Evolutionary conservation across 768 basidiomycete species (phyloP).

Genomic region (Kwoniella sp.): DNA sequence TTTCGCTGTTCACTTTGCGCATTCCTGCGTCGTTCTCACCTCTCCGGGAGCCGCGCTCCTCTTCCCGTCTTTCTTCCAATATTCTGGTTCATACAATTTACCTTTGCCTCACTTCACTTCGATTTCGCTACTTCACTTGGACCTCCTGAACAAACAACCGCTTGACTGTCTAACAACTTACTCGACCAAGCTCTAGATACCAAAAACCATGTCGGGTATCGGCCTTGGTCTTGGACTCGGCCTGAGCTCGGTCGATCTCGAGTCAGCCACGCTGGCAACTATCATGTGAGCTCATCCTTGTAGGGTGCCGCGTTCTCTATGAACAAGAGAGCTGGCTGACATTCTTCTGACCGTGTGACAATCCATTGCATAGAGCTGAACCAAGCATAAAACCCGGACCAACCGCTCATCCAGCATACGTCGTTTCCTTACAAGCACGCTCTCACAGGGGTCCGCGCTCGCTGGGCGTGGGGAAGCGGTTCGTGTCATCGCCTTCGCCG

Average conservation of each 20-base stretch:
- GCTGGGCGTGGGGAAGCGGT: conserved; percentile 22
- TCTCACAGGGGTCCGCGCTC: conserved; percentile 25
- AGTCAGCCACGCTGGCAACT: conserved; percentile 2
- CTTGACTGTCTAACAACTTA: not conserved
- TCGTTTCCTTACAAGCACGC: conserved; percentile 3
- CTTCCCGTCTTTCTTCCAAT: not conserved
- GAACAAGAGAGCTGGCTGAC: no score
- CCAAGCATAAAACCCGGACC: not conserved
- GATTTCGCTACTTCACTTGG: conserved; percentile 9
- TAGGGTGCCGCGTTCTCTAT: no score
- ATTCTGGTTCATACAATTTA: not conserved
- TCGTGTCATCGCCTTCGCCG: conserved; percentile 20
- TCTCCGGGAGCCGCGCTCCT: conserved; percentile 5
- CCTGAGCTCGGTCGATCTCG: conserved; percentile 4
- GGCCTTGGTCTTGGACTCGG: conserved; percentile 12
- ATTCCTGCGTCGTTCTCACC: not conserved
- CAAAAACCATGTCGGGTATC: conserved; percentile 6
- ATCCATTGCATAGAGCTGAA: not conserved
- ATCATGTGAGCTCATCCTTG: conserved; percentile 1
- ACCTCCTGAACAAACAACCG: no score
- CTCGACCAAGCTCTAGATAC: not conserved
- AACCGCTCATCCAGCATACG: conserved; percentile 13
- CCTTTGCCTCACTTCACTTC: not conserved
- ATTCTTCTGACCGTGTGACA: not conserved
- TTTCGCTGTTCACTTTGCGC: not conserved